Percentiles rank a stretch among this genome's conserved stretches.
Evolutionary conservation across 2,329 filamentous ascomycete genomes (phyloP).

Genomic region (Aspergillus brunneoviolaceus): DNA sequence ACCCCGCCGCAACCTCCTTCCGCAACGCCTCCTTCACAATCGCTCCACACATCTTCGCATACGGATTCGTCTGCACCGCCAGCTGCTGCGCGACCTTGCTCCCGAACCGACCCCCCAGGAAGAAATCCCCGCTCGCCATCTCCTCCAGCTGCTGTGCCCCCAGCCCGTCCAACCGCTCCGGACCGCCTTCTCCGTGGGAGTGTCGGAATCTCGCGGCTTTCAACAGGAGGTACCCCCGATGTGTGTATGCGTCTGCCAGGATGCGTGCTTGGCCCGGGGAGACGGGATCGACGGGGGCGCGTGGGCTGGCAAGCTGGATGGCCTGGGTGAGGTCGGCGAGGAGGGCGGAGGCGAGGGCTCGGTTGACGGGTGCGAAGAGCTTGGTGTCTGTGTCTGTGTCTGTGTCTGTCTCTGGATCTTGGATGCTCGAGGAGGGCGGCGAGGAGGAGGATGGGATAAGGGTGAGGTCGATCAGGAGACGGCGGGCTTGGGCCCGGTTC

Average conservation of each 20-base stretch:
- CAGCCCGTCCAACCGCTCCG: constrained; percentile 34
- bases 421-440: not conserved
- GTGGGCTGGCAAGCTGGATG: constrained; percentile 48
- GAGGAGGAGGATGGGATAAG: not conserved
- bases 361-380: constrained; percentile 26
- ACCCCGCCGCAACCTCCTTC: constrained; percentile 49
- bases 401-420: no score
- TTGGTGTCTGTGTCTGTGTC: constrained; percentile 14
- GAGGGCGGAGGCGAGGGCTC: constrained; percentile 24
- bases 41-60: constrained; percentile 62
- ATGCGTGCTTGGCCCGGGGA: constrained; percentile 51
- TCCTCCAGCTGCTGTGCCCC: constrained; percentile 51
- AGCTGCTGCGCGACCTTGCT: constrained; percentile 58
- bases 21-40: constrained; percentile 61
- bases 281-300: constrained; percentile 40
- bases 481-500: constrained; percentile 55
- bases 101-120: constrained; percentile 54
- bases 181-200: constrained; percentile 13
- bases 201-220: constrained; percentile 35
- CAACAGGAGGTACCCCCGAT: constrained; percentile 50
- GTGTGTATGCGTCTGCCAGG: constrained; percentile 56
- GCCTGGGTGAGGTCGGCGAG: constrained; percentile 43
- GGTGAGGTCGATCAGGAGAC: constrained; percentile 35
- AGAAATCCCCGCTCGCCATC: constrained; percentile 56
- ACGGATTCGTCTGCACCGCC: constrained; percentile 61